A percentile compares a stretch with the other conserved stretches of the same genome.
phyloP scores from a whole-genome alignment of 202 grass and related monocot species.

The Setaria italica region DNA sequence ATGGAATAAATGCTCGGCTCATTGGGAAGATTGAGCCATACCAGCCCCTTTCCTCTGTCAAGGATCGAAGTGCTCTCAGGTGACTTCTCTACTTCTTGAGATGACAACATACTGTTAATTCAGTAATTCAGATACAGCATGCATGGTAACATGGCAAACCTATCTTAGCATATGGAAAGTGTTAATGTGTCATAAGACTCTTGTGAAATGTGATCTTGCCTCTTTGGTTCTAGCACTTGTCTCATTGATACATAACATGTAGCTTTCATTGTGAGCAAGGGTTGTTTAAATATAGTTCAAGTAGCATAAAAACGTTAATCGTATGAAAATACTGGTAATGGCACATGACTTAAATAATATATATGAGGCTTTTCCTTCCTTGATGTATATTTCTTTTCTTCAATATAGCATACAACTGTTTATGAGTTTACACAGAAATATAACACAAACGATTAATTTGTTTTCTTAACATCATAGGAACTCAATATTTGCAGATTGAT shows the following conservation, averaged over 20 bases:
- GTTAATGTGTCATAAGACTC: not conserved
- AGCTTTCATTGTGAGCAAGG: not conserved
- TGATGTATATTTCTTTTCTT: not conserved
- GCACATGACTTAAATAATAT: not conserved
- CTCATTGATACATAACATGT: not conserved
- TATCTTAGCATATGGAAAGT: not conserved
- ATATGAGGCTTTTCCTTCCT: slow-evolving; percentile 9
- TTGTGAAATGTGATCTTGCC: not conserved
- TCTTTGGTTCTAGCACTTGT: not conserved
- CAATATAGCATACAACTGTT: not conserved
- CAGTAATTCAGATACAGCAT: not conserved
- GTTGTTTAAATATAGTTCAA: not conserved
- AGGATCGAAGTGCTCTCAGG: slow-evolving; percentile 66
- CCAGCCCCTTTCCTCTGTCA: slow-evolving; percentile 65
- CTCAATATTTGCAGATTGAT: slow-evolving; percentile 53
- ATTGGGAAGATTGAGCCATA: slow-evolving; percentile 73
- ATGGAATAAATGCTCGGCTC: slow-evolving; percentile 55
- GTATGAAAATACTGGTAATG: not conserved
- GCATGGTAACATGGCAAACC: not conserved
- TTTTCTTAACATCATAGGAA: not conserved
- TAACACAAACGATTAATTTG: not conserved
- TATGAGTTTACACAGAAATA: not conserved
- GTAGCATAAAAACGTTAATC: not conserved
- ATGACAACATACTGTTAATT: not conserved
- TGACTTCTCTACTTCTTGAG: not conserved